phyloP scores from a whole-genome alignment of 129 eudicot genomes.

The Tanacetum coccineum region DNA sequence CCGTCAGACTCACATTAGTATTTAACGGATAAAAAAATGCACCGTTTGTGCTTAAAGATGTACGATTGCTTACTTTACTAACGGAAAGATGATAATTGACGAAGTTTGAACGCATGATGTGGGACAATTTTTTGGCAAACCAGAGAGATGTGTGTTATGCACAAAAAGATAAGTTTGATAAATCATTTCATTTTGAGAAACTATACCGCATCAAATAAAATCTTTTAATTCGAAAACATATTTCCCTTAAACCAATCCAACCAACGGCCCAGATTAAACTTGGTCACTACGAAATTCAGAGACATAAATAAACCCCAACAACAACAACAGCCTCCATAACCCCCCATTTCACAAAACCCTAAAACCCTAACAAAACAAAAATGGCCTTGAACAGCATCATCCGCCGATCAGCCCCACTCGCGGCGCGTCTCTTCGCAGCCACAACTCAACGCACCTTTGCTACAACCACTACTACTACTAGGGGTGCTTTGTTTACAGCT shows the following conservation, averaged over 20 bases:
- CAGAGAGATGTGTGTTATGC: too few relatives aligned
- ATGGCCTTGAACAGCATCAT: constrained; percentile 48
- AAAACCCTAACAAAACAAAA: constrained; percentile 24
- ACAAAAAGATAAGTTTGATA: too few relatives aligned
- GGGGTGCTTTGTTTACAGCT: constrained; percentile 41
- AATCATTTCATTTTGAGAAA: too few relatives aligned
- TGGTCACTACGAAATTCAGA: background rate
- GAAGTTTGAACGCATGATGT: too few relatives aligned
- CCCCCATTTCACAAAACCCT: background rate
- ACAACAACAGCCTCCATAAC: background rate
- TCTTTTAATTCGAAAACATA: background rate
- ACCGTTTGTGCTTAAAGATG: too few relatives aligned
- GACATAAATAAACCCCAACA: background rate
- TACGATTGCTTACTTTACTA: too few relatives aligned
- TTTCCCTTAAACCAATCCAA: background rate
- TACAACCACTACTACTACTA: constrained; percentile 27
- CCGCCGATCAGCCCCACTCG: constrained; percentile 69
- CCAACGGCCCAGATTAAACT: constrained; percentile 18
- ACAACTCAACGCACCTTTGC: constrained; percentile 28
- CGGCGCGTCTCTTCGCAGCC: constrained; percentile 33
- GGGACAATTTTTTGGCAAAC: too few relatives aligned
- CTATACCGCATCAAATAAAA: too few relatives aligned
- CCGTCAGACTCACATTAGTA: too few relatives aligned
- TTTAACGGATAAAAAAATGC: too few relatives aligned
- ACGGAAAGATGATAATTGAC: too few relatives aligned